Base-by-base conservation (phyloP, 257 asterid genomes). In the Cruciata laevipes region DNA sequence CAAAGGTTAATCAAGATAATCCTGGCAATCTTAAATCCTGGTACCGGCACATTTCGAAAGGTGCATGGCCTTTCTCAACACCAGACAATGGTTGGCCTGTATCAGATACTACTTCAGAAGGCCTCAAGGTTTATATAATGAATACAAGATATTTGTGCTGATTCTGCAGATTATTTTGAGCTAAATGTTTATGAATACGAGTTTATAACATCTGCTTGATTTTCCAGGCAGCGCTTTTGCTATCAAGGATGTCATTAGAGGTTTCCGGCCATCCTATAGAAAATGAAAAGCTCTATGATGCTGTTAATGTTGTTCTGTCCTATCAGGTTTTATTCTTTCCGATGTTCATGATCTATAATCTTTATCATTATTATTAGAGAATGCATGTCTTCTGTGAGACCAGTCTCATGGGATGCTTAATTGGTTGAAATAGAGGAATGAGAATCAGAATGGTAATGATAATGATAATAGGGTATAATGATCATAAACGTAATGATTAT, bases 51-150 rank as follows among this genome's bases (percentile, higher is more conserved):
- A 35, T 75, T 69, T 77, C 91, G 3, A 86, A 27, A 27, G 30
- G 30, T 27, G 30, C 30, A 1, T 27, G 30, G 30, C 30, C 30
- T 27, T 27, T 27, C 72, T 89, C 96, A 2, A 86, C 96, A 2
- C 47, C 75, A 0, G 96, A 89, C 73, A 80, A 83, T 44, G 96
- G 96, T 14, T 86, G 96, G 92, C 79, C 83, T 4, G 86, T 63
- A 4, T 82, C 90, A 10, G 92, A 89, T 72, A 83, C 89, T 67
- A 83, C 95, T 44, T 82, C 92, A 68, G 96, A 85, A 78, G 95
- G 88, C 68, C 76, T 89, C 4, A 80, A 86, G 89, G 93, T 88
- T 35, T 59, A 33, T 56, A 5, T 21, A 27, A 27, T 2, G 2
- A 27, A 1, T 27, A 27, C 1, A 27, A 27, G 30, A 27, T 27